Percentiles rank a stretch among this genome's conserved stretches.
phyloP scores from a whole-genome alignment of 257 asterid genomes.

The Jaltomata sinuosa region DNA sequence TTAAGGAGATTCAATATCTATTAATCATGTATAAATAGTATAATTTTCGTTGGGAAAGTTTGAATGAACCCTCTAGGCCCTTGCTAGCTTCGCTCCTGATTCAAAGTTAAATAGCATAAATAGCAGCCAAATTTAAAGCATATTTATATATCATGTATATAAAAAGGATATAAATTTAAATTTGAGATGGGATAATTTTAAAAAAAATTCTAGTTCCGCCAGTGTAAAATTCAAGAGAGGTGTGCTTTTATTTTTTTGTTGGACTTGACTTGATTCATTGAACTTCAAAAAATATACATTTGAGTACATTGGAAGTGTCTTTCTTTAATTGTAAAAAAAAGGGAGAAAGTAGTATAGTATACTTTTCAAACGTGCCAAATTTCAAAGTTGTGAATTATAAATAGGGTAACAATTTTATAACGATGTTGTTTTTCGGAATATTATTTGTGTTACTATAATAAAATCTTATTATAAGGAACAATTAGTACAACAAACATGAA shows the following conservation, averaged over 20 bases:
- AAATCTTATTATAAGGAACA: not conserved
- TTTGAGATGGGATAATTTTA: too few species aligned
- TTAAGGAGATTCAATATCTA: too few species aligned
- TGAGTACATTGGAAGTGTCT: not conserved
- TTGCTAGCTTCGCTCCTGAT: too few species aligned
- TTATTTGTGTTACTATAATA: not conserved
- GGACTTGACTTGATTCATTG: not conserved
- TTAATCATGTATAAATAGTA: too few species aligned
- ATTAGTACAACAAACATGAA: not conserved
- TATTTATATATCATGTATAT: too few species aligned
- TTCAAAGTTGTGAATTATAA: not conserved
- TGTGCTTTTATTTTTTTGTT: not conserved
- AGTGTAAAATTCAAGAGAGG: too few species aligned
- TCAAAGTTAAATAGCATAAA: too few species aligned
- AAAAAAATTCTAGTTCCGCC: too few species aligned
- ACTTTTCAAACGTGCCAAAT: not conserved
- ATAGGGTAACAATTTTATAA: not conserved
- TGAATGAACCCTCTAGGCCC: too few species aligned
- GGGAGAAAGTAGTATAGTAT: not conserved
- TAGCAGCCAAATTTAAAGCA: too few species aligned
- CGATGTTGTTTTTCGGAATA: not conserved
- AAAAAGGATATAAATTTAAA: too few species aligned
- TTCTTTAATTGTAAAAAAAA: not conserved
- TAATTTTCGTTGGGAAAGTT: too few species aligned
- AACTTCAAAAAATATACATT: not conserved